phyloP scores from a whole-genome alignment of 2,329 filamentous ascomycete species.

The Fusarium virguliforme region DNA sequence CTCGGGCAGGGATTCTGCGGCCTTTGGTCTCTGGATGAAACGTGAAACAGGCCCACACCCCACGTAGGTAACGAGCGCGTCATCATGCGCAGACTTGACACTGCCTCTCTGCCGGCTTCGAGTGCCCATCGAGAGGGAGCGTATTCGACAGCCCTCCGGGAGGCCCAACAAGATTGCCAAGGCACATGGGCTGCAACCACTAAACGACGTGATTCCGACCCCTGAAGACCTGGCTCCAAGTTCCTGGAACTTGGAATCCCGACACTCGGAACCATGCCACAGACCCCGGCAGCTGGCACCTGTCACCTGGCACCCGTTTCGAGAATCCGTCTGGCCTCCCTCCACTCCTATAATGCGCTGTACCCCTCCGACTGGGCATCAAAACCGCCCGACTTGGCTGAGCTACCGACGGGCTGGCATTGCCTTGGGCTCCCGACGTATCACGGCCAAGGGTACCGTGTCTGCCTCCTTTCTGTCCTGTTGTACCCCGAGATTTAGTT shows the following conservation, averaged over 20 bases:
- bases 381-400: constrained; percentile 14
- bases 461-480: neutral
- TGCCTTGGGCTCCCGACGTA: constrained; percentile 8
- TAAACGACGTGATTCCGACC: constrained; percentile 14
- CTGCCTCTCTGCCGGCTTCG: constrained; percentile 27
- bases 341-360: constrained; percentile 18
- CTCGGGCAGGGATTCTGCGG: constrained; percentile 34
- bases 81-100: constrained; percentile 35
- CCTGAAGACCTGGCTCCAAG: constrained; percentile 26
- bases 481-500: constrained; percentile 1
- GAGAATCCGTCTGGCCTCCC: constrained; percentile 18
- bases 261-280: constrained; percentile 22
- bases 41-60: constrained; percentile 46
- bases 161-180: constrained; percentile 30
- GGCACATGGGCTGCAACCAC: constrained; percentile 34
- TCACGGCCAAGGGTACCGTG: neutral
- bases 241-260: constrained; percentile 30
- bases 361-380: constrained; percentile 11
- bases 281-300: constrained; percentile 22
- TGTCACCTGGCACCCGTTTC: constrained; percentile 25
- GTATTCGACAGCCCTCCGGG: neutral
- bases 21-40: constrained; percentile 44
- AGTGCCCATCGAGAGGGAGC: constrained; percentile 11
- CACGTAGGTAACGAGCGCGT: constrained; percentile 35
- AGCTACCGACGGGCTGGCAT: constrained; percentile 15